These are phyloP conservation scores for Parathielavia appendiculata DNA, from an alignment of 495 filamentous ascomycete genomes.

Conservation along the genomic window DNA sequence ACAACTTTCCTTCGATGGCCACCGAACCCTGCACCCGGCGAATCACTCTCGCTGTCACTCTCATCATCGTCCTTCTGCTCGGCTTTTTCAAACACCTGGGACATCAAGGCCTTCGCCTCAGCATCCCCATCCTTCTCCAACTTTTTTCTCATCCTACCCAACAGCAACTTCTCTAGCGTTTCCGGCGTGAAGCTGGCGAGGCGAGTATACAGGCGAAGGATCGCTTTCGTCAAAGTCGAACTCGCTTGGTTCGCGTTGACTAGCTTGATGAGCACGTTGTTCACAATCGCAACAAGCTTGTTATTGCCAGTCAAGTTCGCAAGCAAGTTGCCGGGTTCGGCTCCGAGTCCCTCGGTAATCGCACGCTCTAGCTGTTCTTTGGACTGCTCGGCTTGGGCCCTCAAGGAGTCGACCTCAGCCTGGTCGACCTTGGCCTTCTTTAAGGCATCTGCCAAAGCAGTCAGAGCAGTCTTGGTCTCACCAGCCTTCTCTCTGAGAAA, in stretches of 20 bases:
- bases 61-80: conserved; percentile 26
- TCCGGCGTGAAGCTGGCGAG: conserved; percentile 58
- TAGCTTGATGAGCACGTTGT: conserved; percentile 60
- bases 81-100: conserved; percentile 37
- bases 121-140: conserved; percentile 64
- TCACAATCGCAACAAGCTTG: conserved; percentile 48
- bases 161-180: conserved; percentile 60
- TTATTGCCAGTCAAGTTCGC: conserved; percentile 46
- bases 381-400: conserved; percentile 11
- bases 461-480: conserved; percentile 10
- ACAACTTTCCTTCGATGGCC: conserved; percentile 8
- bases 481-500: conserved; percentile 16
- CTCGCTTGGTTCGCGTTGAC: conserved; percentile 61
- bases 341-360: conserved; percentile 19
- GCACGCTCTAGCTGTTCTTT: conserved; percentile 21
- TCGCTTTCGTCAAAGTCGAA: conserved; percentile 55
- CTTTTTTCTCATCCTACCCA: conserved; percentile 57
- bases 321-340: conserved; percentile 31
- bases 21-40: conserved; percentile 22
- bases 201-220: conserved; percentile 60
- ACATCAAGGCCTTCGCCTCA: conserved; percentile 47
- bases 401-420: not conserved
- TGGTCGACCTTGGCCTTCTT: conserved; percentile 9
- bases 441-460: not conserved
- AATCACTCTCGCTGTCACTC: conserved; percentile 10